phyloP scores from a whole-genome alignment of 2,329 filamentous ascomycete genomes.

The Aspergillus calidoustus region DNA sequence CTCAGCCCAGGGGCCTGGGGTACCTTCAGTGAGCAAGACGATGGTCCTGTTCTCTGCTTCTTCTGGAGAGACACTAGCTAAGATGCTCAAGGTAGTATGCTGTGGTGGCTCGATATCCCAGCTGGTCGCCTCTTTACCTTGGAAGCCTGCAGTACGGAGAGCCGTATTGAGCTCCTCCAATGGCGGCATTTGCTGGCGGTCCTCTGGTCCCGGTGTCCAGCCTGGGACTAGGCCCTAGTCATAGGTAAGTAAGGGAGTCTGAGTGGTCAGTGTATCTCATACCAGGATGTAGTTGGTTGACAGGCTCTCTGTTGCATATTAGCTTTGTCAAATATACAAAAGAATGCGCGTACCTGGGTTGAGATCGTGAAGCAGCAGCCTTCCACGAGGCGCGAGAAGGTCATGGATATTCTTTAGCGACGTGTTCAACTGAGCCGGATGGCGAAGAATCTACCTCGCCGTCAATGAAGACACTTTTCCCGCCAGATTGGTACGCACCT shows the following conservation, averaged over 20 bases:
- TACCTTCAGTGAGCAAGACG: background rate
- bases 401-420: conserved; percentile 25
- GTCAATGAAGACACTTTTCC: background rate
- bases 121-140: background rate
- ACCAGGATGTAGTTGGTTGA: background rate
- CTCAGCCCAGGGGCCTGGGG: background rate
- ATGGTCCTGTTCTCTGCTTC: background rate
- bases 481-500: conserved; percentile 22
- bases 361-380: background rate
- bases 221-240: background rate
- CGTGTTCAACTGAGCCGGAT: background rate
- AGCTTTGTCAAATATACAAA: background rate
- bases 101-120: background rate
- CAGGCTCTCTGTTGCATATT: background rate
- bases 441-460: background rate
- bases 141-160: background rate
- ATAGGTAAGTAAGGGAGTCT: background rate
- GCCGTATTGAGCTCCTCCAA: background rate
- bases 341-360: background rate
- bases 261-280: background rate
- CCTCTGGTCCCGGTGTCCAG: background rate
- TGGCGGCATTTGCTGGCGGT: background rate
- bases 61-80: background rate
- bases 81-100: background rate
- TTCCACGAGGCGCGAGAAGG: conserved; percentile 39